phyloP scores from a whole-genome alignment of 768 basidiomycete species.

The Mycena crocata region DNA sequence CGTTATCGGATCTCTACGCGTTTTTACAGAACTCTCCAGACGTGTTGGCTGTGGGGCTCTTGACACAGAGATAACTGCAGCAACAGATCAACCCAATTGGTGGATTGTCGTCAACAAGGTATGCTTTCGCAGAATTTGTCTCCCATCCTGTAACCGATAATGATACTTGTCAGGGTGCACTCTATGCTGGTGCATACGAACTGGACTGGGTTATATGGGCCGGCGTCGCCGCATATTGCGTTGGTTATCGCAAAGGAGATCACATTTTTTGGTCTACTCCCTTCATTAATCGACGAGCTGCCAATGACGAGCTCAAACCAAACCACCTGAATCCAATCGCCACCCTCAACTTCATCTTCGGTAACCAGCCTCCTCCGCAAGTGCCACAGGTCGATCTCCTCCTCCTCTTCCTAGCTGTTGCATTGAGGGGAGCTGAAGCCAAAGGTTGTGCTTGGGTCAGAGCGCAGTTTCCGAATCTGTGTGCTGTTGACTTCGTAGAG shows the following conservation, averaged over 20 bases:
- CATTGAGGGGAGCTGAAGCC: neutral
- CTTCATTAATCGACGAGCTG: constrained; percentile 9
- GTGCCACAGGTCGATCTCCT: constrained; percentile 6
- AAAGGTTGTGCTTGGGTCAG: neutral
- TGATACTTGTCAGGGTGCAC: constrained; percentile 10
- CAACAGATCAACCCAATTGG: constrained; percentile 5
- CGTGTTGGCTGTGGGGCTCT: constrained; percentile 3
- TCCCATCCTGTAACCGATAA: neutral
- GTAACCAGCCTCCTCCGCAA: neutral
- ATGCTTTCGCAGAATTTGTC: neutral
- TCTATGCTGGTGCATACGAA: constrained; percentile 16
- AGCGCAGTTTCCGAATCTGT: neutral
- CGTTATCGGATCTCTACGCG: neutral
- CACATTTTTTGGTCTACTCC: constrained; percentile 14
- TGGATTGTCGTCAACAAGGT: constrained; percentile 23
- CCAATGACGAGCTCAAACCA: neutral
- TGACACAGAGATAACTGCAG: neutral
- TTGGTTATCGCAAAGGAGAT: neutral
- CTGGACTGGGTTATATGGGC: constrained; percentile 8
- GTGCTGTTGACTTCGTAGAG: neutral
- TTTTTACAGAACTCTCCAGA: neutral
- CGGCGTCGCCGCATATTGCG: neutral
- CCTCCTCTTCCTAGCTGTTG: constrained; percentile 13
- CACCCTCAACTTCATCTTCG: neutral
- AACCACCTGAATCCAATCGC: neutral